A percentile compares a stretch with the other conserved stretches of the same genome.
These are phyloP conservation scores for Solanum chacoense DNA, from an alignment of 305 asterid genomes.

Conservation along the genomic window DNA sequence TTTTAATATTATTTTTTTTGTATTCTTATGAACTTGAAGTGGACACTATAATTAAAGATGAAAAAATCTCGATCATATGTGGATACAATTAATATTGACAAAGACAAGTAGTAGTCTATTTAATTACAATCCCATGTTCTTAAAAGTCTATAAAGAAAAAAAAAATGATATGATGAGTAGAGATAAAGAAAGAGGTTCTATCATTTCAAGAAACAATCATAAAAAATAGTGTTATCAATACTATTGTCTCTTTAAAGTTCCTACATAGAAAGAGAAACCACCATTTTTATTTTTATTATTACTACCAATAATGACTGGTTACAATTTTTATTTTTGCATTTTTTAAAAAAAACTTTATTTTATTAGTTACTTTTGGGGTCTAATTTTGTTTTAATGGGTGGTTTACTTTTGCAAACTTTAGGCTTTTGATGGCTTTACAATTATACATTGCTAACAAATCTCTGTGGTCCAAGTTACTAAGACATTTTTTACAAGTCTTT, in stretches of 20 bases:
- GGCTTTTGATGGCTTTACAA: not conserved
- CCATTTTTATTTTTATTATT: not conserved
- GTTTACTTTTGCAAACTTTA: not conserved
- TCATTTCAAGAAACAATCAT: conserved; percentile 21
- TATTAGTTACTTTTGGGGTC: not conserved
- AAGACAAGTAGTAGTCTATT: not conserved
- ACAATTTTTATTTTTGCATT: not conserved
- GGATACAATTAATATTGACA: not conserved
- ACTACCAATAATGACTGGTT: not conserved
- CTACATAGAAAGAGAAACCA: not conserved
- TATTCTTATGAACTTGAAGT: accelerated
- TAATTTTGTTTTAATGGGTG: not conserved
- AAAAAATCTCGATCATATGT: not conserved
- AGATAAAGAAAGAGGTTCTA: conserved; percentile 9
- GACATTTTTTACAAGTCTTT: not conserved
- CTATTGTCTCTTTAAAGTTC: conserved; percentile 24
- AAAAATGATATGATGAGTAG: conserved; percentile 4
- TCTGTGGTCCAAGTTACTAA: not conserved
- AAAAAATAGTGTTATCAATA: conserved; percentile 15
- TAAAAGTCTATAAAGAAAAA: conserved; percentile 16
- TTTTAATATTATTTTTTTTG: accelerated
- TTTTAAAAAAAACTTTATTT: not conserved
- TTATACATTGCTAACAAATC: not conserved
- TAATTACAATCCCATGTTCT: conserved; percentile 26
- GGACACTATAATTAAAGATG: not conserved